Evolutionary conservation across 331 rosid species (phyloP).

Genomic region (Quercus tomentella): DNA sequence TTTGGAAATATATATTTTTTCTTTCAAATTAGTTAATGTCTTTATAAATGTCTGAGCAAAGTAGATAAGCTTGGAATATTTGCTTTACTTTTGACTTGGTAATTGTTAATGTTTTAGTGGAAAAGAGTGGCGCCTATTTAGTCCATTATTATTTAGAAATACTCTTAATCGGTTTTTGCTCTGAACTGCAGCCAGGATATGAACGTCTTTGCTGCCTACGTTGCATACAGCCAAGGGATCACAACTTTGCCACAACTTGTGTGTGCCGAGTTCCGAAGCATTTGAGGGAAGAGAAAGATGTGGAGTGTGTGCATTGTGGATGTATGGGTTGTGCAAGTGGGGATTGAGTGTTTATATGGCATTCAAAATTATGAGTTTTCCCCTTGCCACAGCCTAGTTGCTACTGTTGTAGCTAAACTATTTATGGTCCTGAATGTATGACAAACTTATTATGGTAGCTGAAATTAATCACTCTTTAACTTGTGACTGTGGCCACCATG

Average conservation of each 20-base stretch:
- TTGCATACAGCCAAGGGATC: conserved; percentile 94
- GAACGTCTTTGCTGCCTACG: conserved; percentile 81
- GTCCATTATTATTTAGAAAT: neutral
- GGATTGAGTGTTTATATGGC: conserved; percentile 36
- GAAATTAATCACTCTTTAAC: neutral
- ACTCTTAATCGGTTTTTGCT: neutral
- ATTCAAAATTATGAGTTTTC: neutral
- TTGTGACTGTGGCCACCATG: neutral
- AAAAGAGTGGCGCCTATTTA: neutral
- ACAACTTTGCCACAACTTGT: conserved; percentile 84
- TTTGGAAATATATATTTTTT: neutral
- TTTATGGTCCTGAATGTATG: neutral
- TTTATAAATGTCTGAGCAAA: too few species aligned
- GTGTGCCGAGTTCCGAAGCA: conserved; percentile 91
- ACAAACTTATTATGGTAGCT: neutral
- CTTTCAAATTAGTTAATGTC: neutral
- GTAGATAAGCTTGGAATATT: too few species aligned
- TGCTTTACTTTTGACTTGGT: neutral
- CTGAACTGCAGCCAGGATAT: conserved; percentile 66
- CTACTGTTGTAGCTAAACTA: neutral
- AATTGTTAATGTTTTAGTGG: neutral
- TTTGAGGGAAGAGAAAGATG: conserved; percentile 77
- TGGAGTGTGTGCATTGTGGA: conserved; percentile 89
- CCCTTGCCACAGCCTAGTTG: neutral
- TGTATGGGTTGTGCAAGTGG: conserved; percentile 95